Evolutionary conservation across 495 filamentous ascomycete genomes (phyloP).

Genomic region (Venustampulla echinocandica): DNA sequence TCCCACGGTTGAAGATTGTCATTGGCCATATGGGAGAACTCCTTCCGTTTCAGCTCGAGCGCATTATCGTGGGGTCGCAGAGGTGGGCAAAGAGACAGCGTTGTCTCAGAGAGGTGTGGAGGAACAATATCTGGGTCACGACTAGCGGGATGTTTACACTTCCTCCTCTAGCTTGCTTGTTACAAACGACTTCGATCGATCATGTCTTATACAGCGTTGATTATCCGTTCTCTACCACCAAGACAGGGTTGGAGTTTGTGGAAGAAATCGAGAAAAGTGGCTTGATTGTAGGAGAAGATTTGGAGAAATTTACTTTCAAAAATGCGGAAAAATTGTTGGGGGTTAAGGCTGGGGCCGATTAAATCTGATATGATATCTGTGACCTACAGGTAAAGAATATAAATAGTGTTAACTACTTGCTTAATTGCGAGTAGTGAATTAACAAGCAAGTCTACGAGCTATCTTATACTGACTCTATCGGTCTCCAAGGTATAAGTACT

Average conservation of each 20-base stretch:
- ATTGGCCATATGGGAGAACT: conserved; percentile 59
- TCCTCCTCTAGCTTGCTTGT: conserved; percentile 41
- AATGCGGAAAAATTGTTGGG: conserved; percentile 48
- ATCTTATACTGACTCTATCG: too few relatives aligned
- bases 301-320: conserved; percentile 41
- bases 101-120: conserved; percentile 16
- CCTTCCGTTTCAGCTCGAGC: conserved; percentile 54
- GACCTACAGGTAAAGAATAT: too few relatives aligned
- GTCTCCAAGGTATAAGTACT: too few relatives aligned
- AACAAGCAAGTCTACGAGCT: too few relatives aligned
- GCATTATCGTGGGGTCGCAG: conserved; percentile 48
- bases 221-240: conserved; percentile 47
- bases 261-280: conserved; percentile 42
- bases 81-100: conserved; percentile 24
- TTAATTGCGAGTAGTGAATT: too few relatives aligned
- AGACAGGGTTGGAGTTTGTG: conserved; percentile 35
- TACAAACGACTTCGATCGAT: conserved; percentile 44
- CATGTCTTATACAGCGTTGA: conserved; percentile 52
- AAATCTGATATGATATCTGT: too few relatives aligned
- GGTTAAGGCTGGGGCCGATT: conserved; percentile 29
- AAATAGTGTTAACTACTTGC: too few relatives aligned
- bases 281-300: conserved; percentile 39
- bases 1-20: conserved; percentile 51
- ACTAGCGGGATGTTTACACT: conserved; percentile 54
- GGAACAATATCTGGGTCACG: conserved; percentile 57